Conservation (phyloP, 257 asterid genomes). For the Solanum stenotomum region DNA sequence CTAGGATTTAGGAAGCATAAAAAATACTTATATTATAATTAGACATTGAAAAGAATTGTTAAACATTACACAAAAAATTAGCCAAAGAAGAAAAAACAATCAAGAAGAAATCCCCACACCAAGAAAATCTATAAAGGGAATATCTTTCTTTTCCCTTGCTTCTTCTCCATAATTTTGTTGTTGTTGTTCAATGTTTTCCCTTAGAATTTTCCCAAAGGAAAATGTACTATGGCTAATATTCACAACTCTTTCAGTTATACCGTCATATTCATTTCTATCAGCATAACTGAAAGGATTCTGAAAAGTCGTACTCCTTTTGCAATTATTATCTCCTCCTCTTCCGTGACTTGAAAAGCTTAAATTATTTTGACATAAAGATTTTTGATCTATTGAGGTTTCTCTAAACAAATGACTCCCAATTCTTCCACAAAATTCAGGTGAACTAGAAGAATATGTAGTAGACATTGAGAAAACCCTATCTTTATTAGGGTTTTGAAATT, state of each 20-base stretch:
- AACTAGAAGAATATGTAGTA: constrained; percentile 12
- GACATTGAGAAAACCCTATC: constrained; percentile 42
- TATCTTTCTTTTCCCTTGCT: constrained; percentile 32
- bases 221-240: not conserved
- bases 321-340: not conserved
- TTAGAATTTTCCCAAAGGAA: constrained; percentile 7
- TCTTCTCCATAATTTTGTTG: constrained; percentile 18
- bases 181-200: constrained; percentile 7
- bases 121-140: constrained; percentile 90
- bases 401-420: constrained; percentile 1
- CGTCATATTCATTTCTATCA: not conserved
- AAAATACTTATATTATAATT: not conserved
- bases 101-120: constrained; percentile 79
- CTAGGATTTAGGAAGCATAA: not conserved
- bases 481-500: constrained; percentile 24
- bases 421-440: constrained; percentile 18
- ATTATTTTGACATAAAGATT: not conserved
- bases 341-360: constrained; percentile 21
- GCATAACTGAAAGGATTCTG: constrained; percentile 18
- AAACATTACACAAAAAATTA: not conserved
- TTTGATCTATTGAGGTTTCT: not conserved
- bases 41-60: not conserved
- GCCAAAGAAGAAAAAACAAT: not conserved
- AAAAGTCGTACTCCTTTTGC: not conserved
- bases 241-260: not conserved